phyloP scores from a whole-genome alignment of 75 land plant species.

The Selaginella moellendorffii region DNA sequence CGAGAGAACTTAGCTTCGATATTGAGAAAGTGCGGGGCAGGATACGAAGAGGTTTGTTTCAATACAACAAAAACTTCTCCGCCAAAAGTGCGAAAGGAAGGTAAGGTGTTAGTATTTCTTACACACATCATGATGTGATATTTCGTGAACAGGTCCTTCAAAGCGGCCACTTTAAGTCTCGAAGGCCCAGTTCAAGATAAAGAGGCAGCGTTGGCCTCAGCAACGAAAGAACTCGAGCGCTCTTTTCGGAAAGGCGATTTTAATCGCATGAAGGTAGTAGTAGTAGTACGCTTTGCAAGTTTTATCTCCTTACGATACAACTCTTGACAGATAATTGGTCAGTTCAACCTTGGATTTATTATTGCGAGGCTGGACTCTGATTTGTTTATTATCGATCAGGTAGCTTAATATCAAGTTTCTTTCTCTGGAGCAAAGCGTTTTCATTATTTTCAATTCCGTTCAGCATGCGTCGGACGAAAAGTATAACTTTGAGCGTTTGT shows the following conservation, averaged over 20 bases:
- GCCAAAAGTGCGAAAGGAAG: neutral
- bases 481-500: constrained; percentile 78
- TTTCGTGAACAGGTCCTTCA: constrained; percentile 30
- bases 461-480: constrained; percentile 99
- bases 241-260: constrained; percentile 72
- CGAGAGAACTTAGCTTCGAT: neutral
- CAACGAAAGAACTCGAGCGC: constrained; percentile 66
- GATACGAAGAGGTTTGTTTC: neutral
- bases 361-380: constrained; percentile 66
- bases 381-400: constrained; percentile 90
- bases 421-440: too few relatives aligned
- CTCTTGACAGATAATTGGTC: constrained; percentile 75
- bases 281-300: neutral
- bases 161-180: constrained; percentile 53
- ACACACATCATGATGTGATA: neutral
- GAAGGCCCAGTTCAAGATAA: constrained; percentile 39
- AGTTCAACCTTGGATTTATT: constrained; percentile 90
- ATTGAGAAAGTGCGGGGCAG: neutral
- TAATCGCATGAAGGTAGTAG: constrained; percentile 59
- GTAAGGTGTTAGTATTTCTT: neutral
- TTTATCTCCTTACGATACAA: neutral
- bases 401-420: too few relatives aligned
- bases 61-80: neutral
- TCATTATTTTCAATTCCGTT: too few relatives aligned
- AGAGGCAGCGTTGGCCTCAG: constrained; percentile 51